Evolutionary conservation across 2,329 filamentous ascomycete species (phyloP).

Genomic region (Hymenoscyphus fructigenus): DNA sequence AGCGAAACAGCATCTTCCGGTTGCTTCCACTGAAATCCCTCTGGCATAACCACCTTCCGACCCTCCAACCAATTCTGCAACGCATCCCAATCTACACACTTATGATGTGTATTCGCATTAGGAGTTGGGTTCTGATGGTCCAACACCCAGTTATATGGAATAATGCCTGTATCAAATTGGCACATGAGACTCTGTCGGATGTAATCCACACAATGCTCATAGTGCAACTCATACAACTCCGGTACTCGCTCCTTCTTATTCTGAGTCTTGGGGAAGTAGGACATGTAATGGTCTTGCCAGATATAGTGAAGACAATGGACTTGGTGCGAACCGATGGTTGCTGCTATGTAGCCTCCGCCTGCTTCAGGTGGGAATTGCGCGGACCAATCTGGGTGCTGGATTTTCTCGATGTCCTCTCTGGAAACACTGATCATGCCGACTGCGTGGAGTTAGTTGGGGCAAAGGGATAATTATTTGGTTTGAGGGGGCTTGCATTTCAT

Average conservation of each 20-base stretch:
- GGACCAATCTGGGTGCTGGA: not conserved
- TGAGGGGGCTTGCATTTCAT: slow-evolving; percentile 3
- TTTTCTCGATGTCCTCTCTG: slow-evolving; percentile 1
- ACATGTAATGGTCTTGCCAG: slow-evolving; percentile 14
- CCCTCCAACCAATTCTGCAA: slow-evolving; percentile 12
- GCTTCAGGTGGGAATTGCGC: slow-evolving; percentile 38
- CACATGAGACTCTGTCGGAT: slow-evolving; percentile 8
- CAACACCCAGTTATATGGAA: slow-evolving; percentile 5
- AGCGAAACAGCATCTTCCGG: slow-evolving; percentile 1
- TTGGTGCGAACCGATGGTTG: slow-evolving; percentile 9
- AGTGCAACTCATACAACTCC: slow-evolving; percentile 12
- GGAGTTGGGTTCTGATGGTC: slow-evolving; percentile 4
- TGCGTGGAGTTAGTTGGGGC: not conserved
- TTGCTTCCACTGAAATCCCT: slow-evolving; percentile 10
- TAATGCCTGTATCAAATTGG: slow-evolving; percentile 2
- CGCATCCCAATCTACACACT: slow-evolving; percentile 12
- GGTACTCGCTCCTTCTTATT: not conserved
- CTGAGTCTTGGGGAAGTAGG: not conserved
- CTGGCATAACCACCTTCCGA: slow-evolving; percentile 11
- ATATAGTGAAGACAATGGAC: slow-evolving; percentile 14
- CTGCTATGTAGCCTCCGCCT: slow-evolving; percentile 11
- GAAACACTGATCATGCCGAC: not conserved
- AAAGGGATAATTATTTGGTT: no score
- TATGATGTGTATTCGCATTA: slow-evolving; percentile 6
- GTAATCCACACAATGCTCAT: slow-evolving; percentile 14